These are phyloP conservation scores for Arthroderma uncinatum DNA, from an alignment of 2,329 filamentous ascomycete genomes.

Conservation along the genomic window DNA sequence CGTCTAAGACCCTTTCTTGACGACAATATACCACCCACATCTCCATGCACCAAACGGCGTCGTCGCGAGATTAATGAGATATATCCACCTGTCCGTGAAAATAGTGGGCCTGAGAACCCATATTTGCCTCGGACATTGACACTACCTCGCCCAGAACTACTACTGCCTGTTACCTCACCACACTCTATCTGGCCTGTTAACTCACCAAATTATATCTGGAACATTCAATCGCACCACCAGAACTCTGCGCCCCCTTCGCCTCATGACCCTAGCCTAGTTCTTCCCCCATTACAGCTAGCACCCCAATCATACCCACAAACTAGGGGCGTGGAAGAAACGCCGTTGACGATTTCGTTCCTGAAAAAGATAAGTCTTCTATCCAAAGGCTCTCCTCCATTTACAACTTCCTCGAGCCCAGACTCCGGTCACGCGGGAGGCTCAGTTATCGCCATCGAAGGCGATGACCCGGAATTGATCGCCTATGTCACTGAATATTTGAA, in stretches of 20 bases:
- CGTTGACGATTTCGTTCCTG: slow-evolving; percentile 62
- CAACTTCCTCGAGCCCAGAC: slow-evolving; percentile 13
- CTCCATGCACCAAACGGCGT: slow-evolving; percentile 52
- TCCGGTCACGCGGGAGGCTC: slow-evolving; percentile 44
- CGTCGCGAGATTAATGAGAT: slow-evolving; percentile 43
- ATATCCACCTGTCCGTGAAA: slow-evolving; percentile 31
- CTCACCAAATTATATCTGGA: slow-evolving; percentile 35
- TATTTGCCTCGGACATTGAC: slow-evolving; percentile 32
- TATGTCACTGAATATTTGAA: slow-evolving; percentile 56
- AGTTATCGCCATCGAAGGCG: slow-evolving; percentile 73
- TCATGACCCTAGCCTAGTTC: slow-evolving; percentile 40
- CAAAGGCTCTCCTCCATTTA: slow-evolving; percentile 60
- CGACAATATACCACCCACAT: slow-evolving; percentile 30
- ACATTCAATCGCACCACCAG: slow-evolving; percentile 43
- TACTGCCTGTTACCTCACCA: slow-evolving; percentile 14
- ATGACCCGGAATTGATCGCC: slow-evolving; percentile 51
- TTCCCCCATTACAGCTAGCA: slow-evolving; percentile 44
- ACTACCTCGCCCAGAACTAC: slow-evolving; percentile 32
- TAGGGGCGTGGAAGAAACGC: slow-evolving; percentile 52
- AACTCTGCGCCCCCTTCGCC: slow-evolving; percentile 19
- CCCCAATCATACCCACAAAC: slow-evolving; percentile 22
- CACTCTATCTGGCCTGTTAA: slow-evolving; percentile 34
- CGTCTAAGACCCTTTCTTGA: slow-evolving; percentile 21
- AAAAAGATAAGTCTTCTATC: slow-evolving; percentile 67
- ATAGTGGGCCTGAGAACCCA: slow-evolving; percentile 31